Evolutionary conservation across 2,329 filamentous ascomycete species (phyloP), one percentile per base, ranked within the genome.

Genomic region (Diaporthe ilicicola): DNA sequence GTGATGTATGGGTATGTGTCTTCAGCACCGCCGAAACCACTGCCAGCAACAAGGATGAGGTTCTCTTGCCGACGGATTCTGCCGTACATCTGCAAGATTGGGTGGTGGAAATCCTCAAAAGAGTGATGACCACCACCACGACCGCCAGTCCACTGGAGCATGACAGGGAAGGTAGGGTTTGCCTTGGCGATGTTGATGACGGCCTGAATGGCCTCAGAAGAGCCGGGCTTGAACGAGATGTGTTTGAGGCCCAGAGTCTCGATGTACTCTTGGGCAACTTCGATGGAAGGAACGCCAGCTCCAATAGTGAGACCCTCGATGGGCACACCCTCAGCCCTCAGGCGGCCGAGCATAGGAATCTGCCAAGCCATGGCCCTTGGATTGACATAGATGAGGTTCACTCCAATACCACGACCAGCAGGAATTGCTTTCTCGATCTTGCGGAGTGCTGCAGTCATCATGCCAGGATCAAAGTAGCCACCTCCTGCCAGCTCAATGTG

Each of bases 121-220:
- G 94, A 97, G 84, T 98, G 95, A 81, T 97, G 95, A 70, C 95
- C 95, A 84, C 95, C 95, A 75, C 94, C 95, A 82, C 95, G 92
- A 50, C 95, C 95, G 79, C 95, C 95, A 72, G 95, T 98, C 95
- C 95, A 98, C 83, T 98, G 95, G 73, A 97, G 85, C 67, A 97
- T 90, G 66, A 97, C 89, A n/a, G 95, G 95, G 87, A 98, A 97
- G 34, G 89, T 91, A 2, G 95, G 94, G 80, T 97, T 96, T n/a
- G 94, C 93, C 83, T 93, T 96, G 74, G 95, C 94, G 77, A 98
- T 95, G 82, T 97, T 96, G 82, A 98, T 92, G 71, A 97, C 93
- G 39, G 92, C 86, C 80, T 97, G 94, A 73, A 98, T 97, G 3
- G 93, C 93, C 74, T 97, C 93, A 61, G 92, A 87, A 19, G 94